phyloP scores from a whole-genome alignment of 352 stramenopile species.

The Globisporangium canariense region DNA sequence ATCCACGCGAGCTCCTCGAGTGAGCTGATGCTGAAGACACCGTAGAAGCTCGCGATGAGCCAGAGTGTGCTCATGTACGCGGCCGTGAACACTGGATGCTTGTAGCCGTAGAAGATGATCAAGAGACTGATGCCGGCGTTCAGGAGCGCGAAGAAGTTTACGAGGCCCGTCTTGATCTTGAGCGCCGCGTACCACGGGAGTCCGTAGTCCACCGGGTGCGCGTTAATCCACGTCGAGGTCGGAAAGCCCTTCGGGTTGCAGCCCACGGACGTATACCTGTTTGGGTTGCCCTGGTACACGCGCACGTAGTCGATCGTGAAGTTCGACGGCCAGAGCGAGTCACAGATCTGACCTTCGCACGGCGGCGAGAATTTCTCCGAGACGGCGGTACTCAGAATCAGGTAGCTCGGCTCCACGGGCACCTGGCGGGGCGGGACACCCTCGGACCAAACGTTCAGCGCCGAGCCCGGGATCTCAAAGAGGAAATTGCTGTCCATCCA shows the following conservation, averaged over 20 bases:
- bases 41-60: slow-evolving; percentile 68
- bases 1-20: slow-evolving; percentile 63
- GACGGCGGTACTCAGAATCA: slow-evolving; percentile 98
- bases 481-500: slow-evolving; percentile 93
- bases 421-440: slow-evolving; percentile 80
- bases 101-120: slow-evolving; percentile 56
- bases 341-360: slow-evolving; percentile 90
- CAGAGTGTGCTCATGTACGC: slow-evolving; percentile 56
- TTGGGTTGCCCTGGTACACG: slow-evolving; percentile 91
- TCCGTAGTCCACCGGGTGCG: slow-evolving; percentile 81
- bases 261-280: slow-evolving; percentile 89
- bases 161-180: slow-evolving; percentile 39
- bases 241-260: slow-evolving; percentile 91
- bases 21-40: slow-evolving; percentile 47
- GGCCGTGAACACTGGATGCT: slow-evolving; percentile 48
- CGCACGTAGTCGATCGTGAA: slow-evolving; percentile 96
- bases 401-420: slow-evolving; percentile 94
- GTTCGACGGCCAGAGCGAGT: slow-evolving; percentile 89
- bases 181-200: slow-evolving; percentile 82
- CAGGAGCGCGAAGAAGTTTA: slow-evolving; percentile 50
- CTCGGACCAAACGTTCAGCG: slow-evolving; percentile 78
- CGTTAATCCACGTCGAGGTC: slow-evolving; percentile 90
- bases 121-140: slow-evolving; percentile 52
- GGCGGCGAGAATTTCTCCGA: slow-evolving; percentile 94
- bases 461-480: slow-evolving; percentile 89